Base-by-base conservation (phyloP, 2,329 filamentous ascomycete species). In the Chaetomium olivaceum region DNA sequence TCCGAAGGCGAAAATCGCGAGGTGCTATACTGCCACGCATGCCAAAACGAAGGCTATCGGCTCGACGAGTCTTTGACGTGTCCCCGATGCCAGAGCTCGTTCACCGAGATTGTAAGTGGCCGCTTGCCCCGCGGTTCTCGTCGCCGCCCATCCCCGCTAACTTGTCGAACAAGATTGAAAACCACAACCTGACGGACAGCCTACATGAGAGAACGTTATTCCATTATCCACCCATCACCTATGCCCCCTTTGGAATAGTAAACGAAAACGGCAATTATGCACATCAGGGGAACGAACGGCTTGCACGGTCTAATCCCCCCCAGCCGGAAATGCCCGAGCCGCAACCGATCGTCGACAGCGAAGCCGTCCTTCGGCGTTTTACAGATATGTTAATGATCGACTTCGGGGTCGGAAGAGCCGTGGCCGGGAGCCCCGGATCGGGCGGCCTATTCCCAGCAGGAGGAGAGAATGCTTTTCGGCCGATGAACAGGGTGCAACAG, bases 21-120 rank as follows among this genome's bases (percentile, higher is more conserved):
- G 74, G 86, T 94, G 69, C 89, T 97, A 62, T 96, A 85, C 77
- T 99, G 95, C 78, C 92, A 98, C 78, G 80, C 84, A 67, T 98
- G 95, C 79, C 77, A 84, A 61, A 80, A 90, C 69, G 90, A 97
- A 76, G 98, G 93, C 92, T 91, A 90, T 73, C 82, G 87, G 66
- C 86, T 91, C 66, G 85, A 90, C 70, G 61, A 58, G 11, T 88
- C 79, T 29, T 79, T 96, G 68, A 80, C 79, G 19, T 99, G 95
- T 75, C 92, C 93, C 19, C 77, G 80, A n/a, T 99, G 95, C 75
- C 76, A 83, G 4, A 87, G 88, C 46, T 92, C 96, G 23, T 89
- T 92, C 70, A 92, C 88, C 19, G 93, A 99, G 79, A 92, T 98
- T 72, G 93, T 96, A 81, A 74, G 89, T 82, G 25, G 14, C 16